phyloP scores from a whole-genome alignment of 805 yeast genomes.

The Nakazawaea wyomingensis region DNA sequence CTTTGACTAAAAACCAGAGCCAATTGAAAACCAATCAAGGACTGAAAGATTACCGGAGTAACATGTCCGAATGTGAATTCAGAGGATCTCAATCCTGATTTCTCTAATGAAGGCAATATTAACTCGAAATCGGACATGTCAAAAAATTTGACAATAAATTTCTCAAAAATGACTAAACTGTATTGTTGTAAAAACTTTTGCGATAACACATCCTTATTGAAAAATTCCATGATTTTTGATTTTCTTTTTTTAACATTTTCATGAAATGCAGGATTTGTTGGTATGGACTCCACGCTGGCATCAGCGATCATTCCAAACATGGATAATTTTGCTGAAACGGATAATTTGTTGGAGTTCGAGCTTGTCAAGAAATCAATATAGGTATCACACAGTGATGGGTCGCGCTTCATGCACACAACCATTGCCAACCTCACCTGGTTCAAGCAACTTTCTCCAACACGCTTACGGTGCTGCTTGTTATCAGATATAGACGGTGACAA shows the following conservation, averaged over 20 bases:
- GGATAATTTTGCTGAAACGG: conserved; percentile 5
- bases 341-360: background rate
- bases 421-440: conserved; percentile 1
- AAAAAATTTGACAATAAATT: conserved; percentile 40
- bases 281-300: conserved; percentile 8
- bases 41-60: conserved; percentile 45
- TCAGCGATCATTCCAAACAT: conserved; percentile 1
- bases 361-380: background rate
- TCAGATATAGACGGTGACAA: conserved; percentile 1
- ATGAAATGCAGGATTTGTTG: conserved; percentile 12
- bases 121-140: conserved; percentile 30
- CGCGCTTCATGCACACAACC: background rate
- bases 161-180: conserved; percentile 34
- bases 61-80: conserved; percentile 58
- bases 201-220: conserved; percentile 37
- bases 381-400: conserved; percentile 15
- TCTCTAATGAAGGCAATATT: conserved; percentile 62
- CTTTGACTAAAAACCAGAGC: conserved; percentile 31
- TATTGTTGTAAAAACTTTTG: conserved; percentile 34
- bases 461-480: conserved; percentile 9
- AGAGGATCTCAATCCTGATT: conserved; percentile 72
- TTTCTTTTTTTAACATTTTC: conserved; percentile 11
- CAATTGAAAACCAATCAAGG: conserved; percentile 32
- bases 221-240: conserved; percentile 20
- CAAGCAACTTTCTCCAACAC: conserved; percentile 6